Conservation (phyloP, 1,284 basidiomycete species). For the Fomes fomentarius region DNA sequence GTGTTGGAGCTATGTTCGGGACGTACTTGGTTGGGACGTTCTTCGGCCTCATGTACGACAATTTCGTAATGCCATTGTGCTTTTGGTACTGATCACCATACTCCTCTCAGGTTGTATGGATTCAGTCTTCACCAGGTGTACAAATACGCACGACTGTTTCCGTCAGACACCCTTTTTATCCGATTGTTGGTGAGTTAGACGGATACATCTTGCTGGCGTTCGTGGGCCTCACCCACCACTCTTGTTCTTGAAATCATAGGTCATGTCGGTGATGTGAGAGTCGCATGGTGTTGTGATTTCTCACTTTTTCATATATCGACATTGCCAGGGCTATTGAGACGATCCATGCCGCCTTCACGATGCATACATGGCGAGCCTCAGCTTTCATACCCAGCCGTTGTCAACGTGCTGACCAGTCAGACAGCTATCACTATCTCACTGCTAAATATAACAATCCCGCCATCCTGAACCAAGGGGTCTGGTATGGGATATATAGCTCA, state of each 20-base stretch:
- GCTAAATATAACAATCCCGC: background rate
- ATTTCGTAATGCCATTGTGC: background rate
- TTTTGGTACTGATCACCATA: background rate
- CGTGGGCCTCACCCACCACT: background rate
- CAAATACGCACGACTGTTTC: background rate
- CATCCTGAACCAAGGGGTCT: background rate
- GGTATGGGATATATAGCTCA: no score
- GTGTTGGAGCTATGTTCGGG: background rate
- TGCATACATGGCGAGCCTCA: background rate
- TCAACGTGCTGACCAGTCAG: no score
- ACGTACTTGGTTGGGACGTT: slow-evolving; percentile 6
- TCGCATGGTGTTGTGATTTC: background rate
- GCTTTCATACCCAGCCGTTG: no score
- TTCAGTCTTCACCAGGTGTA: slow-evolving; percentile 2
- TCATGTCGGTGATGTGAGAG: slow-evolving; percentile 4
- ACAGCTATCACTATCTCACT: slow-evolving; percentile 6
- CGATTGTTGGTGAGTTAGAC: slow-evolving; percentile 7
- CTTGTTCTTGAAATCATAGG: background rate
- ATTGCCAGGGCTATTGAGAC: slow-evolving; percentile 1
- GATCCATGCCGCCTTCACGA: background rate
- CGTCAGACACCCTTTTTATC: background rate
- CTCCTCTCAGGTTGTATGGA: background rate
- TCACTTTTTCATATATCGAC: background rate
- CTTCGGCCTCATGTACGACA: slow-evolving; percentile 6
- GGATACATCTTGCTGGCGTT: background rate